These are phyloP conservation scores for Rhododendron simsii DNA, from an alignment of 148 eudicot genomes.

Conservation along the genomic window DNA sequence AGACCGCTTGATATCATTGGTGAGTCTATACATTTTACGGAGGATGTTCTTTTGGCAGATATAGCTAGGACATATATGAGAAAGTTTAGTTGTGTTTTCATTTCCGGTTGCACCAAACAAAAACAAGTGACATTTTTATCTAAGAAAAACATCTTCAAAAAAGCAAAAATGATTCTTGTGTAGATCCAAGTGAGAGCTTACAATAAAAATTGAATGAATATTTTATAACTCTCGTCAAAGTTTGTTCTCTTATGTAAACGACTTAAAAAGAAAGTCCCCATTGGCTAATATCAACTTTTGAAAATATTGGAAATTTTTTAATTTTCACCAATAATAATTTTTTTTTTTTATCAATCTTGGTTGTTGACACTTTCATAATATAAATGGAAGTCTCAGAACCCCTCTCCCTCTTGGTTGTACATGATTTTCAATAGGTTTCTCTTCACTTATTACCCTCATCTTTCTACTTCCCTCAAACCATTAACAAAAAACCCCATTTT, in stretches of 20 bases:
- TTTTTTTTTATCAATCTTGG: neutral
- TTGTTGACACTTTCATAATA: neutral
- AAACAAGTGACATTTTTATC: neutral
- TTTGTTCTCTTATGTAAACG: neutral
- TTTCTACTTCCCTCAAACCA: neutral
- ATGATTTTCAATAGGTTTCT: too few species aligned
- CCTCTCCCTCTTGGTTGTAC: neutral
- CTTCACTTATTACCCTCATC: neutral
- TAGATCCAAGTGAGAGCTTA: too few species aligned
- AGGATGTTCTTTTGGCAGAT: too few species aligned
- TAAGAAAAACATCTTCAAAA: neutral
- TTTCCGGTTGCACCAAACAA: neutral
- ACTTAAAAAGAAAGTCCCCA: neutral
- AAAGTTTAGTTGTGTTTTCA: neutral
- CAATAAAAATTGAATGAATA: too few species aligned
- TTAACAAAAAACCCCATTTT: neutral
- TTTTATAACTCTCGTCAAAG: neutral
- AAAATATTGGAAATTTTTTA: neutral
- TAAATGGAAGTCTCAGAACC: neutral
- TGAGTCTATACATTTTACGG: too few species aligned
- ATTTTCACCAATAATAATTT: neutral
- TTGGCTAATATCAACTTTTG: neutral
- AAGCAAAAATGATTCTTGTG: too few species aligned
- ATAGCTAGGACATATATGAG: neutral
- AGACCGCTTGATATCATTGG: too few species aligned